Base-by-base conservation (phyloP, 352 stramenopile species). In the Blastocystis sp. region DNA sequence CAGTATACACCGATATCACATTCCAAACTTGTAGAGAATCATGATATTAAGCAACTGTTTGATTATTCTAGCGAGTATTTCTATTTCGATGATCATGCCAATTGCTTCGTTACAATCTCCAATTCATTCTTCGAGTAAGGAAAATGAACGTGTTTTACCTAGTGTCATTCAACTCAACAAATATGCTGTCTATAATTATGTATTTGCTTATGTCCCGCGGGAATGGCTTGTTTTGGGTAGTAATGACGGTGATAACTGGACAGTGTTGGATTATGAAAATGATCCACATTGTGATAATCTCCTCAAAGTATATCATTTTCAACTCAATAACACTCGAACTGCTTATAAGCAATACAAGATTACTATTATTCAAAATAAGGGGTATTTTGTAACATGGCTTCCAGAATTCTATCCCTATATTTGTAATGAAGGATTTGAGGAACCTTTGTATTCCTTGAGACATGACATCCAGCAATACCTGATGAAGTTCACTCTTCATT, bases 21-120 rank as follows among this genome's bases (percentile, higher is more conserved):
- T 42, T 63, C 42, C 6, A 21, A 21, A 27, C 16, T 83, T 1
- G 27, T 46, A 9, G 71, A 83, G 24, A 65, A 24, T 5, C 71
- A 83, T 21, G 54, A 83, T 39, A 24, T 43, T 2, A 19, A 11
- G 12, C 11, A 11, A 29, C 21, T 32, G 1, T 65, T 83, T 27
- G 71, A 83, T 56, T 83, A 83, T 29, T 83, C 71, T 14, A 83
- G 24, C n/a, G n/a, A 66, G 0, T 67, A 83, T 27, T 83, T 83
- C 14, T 83, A 83, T 24, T 66, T 83, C 9, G 24, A 35, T 32
- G 37, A 52, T 11, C 12, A 9, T 29, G 6, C 19, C 7, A n/a
- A 63, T 3, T n/a, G 2, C 11, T 83, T 29, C 24, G 43, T 83
- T 3, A 27, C 11, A 21, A 65, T 83, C 32, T 0, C 49, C 21